These are phyloP conservation scores for Pichia kudriavzevii DNA, from an alignment of 1,139 yeast species.

Conservation along the genomic window DNA sequence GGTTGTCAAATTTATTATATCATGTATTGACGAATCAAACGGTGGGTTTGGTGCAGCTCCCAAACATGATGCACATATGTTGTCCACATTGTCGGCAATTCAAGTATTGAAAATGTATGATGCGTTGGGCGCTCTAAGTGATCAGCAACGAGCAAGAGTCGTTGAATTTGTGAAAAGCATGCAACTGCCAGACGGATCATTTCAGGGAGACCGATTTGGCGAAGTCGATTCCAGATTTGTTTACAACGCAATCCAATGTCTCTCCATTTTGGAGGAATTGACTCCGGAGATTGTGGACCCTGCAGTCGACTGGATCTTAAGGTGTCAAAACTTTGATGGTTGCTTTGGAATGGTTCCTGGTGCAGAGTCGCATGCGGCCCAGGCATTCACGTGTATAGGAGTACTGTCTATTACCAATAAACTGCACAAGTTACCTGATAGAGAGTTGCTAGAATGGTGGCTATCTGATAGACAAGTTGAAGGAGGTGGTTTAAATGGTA, in stretches of 20 bases:
- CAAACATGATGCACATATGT: constrained; percentile 81
- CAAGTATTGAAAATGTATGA: constrained; percentile 70
- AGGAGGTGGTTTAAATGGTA: constrained; percentile 88
- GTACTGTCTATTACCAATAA: constrained; percentile 62
- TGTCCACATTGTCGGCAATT: constrained; percentile 78
- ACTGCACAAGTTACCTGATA: constrained; percentile 44
- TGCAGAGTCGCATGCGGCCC: constrained; percentile 93
- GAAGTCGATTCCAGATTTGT: constrained; percentile 90
- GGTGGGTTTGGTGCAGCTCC: constrained; percentile 95
- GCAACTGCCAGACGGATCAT: constrained; percentile 70
- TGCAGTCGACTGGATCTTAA: constrained; percentile 56
- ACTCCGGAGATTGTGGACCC: constrained; percentile 53
- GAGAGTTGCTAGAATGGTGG: constrained; percentile 67
- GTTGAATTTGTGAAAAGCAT: constrained; percentile 44
- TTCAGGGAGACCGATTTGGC: constrained; percentile 85
- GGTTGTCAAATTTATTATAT: constrained; percentile 57
- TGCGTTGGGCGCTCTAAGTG: constrained; percentile 37
- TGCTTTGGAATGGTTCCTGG: constrained; percentile 94
- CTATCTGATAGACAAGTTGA: constrained; percentile 85
- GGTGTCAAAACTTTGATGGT: constrained; percentile 89
- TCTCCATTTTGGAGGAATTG: constrained; percentile 61
- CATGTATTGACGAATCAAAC: constrained; percentile 50
- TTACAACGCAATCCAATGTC: constrained; percentile 69
- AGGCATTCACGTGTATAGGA: constrained; percentile 81
- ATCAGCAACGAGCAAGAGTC: constrained; percentile 28